These are phyloP conservation scores for Solanum lycopersicoides DNA, from an alignment of 257 asterid genomes.

Conservation along the genomic window DNA sequence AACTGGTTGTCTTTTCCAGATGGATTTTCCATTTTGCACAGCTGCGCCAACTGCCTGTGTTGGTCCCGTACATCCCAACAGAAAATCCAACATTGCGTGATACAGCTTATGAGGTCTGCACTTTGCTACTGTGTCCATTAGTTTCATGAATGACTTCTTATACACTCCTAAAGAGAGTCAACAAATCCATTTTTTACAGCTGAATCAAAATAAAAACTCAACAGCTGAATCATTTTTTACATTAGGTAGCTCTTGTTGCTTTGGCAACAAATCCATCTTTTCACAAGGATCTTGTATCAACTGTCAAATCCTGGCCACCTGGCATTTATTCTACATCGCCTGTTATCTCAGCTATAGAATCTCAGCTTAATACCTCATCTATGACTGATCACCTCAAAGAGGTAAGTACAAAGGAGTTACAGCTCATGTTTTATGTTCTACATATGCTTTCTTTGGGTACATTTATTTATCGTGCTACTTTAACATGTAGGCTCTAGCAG, in stretches of 20 bases:
- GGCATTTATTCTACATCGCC: conserved; percentile 74
- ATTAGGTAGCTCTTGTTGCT: conserved; percentile 91
- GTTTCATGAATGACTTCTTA: not conserved
- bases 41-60: conserved; percentile 92
- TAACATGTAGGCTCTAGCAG: conserved; percentile 67
- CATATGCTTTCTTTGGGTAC: not conserved
- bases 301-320: conserved; percentile 84
- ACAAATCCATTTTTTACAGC: too few species aligned
- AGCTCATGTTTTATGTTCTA: not conserved
- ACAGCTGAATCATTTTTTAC: conserved; percentile 9
- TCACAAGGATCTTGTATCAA: conserved; percentile 86
- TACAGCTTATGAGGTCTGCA: conserved; percentile 92
- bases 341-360: conserved; percentile 87
- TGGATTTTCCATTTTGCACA: conserved; percentile 99
- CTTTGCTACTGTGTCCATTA: not conserved
- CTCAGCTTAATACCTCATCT: conserved; percentile 83
- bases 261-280: conserved; percentile 81
- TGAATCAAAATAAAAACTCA: not conserved
- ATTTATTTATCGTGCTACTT: conserved; percentile 6
- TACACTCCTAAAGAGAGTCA: not conserved
- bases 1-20: conserved; percentile 31
- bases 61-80: conserved; percentile 95
- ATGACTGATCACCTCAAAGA: conserved; percentile 75
- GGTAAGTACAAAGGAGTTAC: conserved; percentile 33
- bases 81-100: conserved; percentile 93